Base-by-base conservation (phyloP, 371 early-diverging fungal species). In the Mortierella sp. region DNA sequence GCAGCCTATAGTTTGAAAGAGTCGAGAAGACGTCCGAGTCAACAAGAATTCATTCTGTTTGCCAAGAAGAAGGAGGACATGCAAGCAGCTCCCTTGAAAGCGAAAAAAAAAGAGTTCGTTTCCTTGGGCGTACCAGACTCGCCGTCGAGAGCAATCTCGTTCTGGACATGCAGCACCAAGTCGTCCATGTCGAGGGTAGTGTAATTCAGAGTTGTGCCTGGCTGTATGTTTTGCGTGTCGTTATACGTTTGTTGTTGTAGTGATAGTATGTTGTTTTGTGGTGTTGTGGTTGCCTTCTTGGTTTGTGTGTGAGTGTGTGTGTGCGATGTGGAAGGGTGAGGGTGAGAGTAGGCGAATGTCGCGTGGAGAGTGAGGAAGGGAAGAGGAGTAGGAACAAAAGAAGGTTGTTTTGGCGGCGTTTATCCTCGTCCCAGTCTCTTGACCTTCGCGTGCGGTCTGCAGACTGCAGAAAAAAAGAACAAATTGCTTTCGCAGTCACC, bases 91-190 rank as follows among this genome's bases (percentile, higher is more conserved):
- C 29, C 29, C 12, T 38, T 49, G 16, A 35, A 48, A 46, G 32
- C 11, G 46, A 38, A 29, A 12, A 29, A 4, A 27, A 24, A 4
- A 46, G 10, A 21, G 21, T n/a, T 54, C 41, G 3, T 32, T 56
- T 41, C 18, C 2, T 43, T 4, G 1, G 21, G 18, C 76, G 71
- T 82, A 51, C 87, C 87, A 63, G 87, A 82, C 29, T 76, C 77
- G 11, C 87, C 87, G 54, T 86, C 87, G 5, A 86, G 76, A 0
- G 87, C 87, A 18, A 86, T 77, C 71, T 86, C 87, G 6, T 55
- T 74, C 54, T 79, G 79, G 24, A 86, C 80, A 75, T 82, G 80
- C 71, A 79, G 55, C 71, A 82, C 87, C 21, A 86, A 68, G 75
- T 79, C 77, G 55, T 86, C 87, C 85, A 84, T 84, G 75, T 49